Evolutionary conservation across 2,329 filamentous ascomycete species (phyloP).

Genomic region (Pseudopyrenochaeta lycopersici): DNA sequence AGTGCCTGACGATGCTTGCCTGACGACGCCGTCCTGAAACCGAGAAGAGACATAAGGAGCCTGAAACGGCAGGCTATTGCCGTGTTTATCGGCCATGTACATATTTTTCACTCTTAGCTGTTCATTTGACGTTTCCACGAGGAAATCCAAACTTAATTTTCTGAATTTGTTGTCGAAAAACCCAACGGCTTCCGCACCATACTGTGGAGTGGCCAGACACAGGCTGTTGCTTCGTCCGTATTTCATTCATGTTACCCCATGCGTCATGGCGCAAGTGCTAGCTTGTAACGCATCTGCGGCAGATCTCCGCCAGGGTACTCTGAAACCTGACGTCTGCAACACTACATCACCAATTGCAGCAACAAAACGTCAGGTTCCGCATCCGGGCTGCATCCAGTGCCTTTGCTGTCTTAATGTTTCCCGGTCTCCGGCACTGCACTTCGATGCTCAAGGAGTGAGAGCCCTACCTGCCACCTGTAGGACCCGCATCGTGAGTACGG

Average conservation of each 20-base stretch:
- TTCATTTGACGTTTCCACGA: background rate
- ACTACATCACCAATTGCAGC: slow-evolving; percentile 19
- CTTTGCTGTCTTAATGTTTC: slow-evolving; percentile 12
- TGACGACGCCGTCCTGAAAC: slow-evolving; percentile 32
- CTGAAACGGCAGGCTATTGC: slow-evolving; percentile 20
- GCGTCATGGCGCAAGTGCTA: slow-evolving; percentile 15
- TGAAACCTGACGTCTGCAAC: slow-evolving; percentile 25
- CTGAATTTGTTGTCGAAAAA: background rate
- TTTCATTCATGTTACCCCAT: slow-evolving; percentile 19
- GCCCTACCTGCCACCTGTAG: slow-evolving; percentile 10
- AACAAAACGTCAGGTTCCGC: slow-evolving; percentile 7
- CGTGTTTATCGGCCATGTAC: background rate
- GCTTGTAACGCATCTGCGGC: slow-evolving; percentile 27
- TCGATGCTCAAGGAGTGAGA: slow-evolving; percentile 24
- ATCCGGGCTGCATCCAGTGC: slow-evolving; percentile 10
- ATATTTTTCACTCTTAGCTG: background rate
- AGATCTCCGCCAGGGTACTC: slow-evolving; percentile 24
- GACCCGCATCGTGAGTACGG: slow-evolving; percentile 16
- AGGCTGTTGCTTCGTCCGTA: slow-evolving; percentile 1
- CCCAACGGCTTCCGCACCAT: background rate
- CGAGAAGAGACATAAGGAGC: slow-evolving; percentile 22
- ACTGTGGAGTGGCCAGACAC: background rate
- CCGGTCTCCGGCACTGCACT: slow-evolving; percentile 11
- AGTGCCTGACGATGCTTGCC: slow-evolving; percentile 13
- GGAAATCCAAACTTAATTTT: background rate